A percentile compares a stretch with the other conserved stretches of the same genome.
Evolutionary conservation across 257 asterid species (phyloP).

Genomic region (Nyctanthes arbortristis): DNA sequence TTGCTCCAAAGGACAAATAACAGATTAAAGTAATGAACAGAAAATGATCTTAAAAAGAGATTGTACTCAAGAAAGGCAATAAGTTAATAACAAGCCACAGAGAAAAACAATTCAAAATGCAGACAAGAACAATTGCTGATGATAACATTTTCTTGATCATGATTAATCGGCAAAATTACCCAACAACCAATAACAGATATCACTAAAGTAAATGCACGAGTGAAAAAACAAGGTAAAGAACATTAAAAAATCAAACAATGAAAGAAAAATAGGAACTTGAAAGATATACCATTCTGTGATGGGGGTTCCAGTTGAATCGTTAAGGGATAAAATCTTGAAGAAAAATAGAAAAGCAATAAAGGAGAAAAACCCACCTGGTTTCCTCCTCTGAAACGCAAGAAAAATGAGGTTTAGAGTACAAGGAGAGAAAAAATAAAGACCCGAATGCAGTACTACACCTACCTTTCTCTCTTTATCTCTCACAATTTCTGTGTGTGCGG

Average conservation of each 20-base stretch:
- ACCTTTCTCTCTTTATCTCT: conserved; percentile 36
- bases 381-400: conserved; percentile 37
- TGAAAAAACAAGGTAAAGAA: neutral
- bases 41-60: conserved; percentile 25
- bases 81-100: conserved; percentile 31
- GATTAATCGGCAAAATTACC: conserved; percentile 26
- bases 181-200: conserved; percentile 30
- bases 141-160: conserved; percentile 28
- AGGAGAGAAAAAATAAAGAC: conserved; percentile 21
- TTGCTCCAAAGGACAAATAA: neutral
- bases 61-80: conserved; percentile 27
- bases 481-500: conserved; percentile 36
- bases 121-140: conserved; percentile 5
- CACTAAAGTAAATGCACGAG: neutral
- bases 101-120: conserved; percentile 31
- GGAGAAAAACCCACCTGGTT: conserved; percentile 42
- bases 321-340: neutral
- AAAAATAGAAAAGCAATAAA: neutral
- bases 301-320: neutral
- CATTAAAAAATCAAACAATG: neutral
- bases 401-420: conserved; percentile 41
- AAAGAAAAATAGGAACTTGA: conserved; percentile 4
- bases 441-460: conserved; percentile 34
- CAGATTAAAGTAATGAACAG: conserved; percentile 8
- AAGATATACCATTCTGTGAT: neutral